Evolutionary conservation across 495 filamentous ascomycete species (phyloP).

Genomic region (Penicillium argentinense): DNA sequence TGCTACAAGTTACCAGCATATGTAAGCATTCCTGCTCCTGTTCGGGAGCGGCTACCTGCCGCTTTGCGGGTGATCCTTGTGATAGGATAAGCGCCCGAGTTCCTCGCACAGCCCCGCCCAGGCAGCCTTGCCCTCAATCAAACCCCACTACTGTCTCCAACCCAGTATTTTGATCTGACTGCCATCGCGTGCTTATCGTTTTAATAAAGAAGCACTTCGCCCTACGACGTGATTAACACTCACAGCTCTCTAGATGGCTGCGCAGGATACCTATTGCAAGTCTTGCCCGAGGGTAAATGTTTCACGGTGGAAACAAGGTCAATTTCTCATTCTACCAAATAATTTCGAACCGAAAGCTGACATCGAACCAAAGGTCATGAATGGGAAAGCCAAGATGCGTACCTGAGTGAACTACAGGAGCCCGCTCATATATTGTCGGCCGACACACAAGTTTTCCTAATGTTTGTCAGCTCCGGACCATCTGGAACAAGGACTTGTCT

Average conservation of each 20-base stretch:
- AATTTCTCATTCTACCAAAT: neutral
- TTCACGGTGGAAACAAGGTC: neutral
- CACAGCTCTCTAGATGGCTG: neutral
- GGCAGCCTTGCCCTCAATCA: too few relatives aligned
- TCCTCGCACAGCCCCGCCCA: too few relatives aligned
- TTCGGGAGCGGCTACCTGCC: too few relatives aligned
- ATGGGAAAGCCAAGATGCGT: neutral
- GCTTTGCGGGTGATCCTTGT: too few relatives aligned
- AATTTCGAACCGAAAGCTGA: neutral
- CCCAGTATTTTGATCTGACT: too few relatives aligned
- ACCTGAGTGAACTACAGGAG: neutral
- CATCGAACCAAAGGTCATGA: neutral
- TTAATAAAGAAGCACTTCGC: too few relatives aligned
- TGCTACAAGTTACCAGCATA: too few relatives aligned
- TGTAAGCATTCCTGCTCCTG: too few relatives aligned
- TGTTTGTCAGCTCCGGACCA: neutral
- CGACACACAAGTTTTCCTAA: neutral
- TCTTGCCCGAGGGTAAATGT: neutral
- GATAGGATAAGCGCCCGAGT: too few relatives aligned
- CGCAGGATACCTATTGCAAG: neutral
- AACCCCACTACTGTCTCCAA: too few relatives aligned
- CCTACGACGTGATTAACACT: neutral
- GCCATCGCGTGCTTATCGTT: too few relatives aligned
- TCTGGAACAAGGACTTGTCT: neutral
- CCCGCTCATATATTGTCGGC: neutral